Evolutionary conservation across 345 rosid species (phyloP), one percentile per base, ranked within the genome.

Genomic region (Hirschfeldia incana): DNA sequence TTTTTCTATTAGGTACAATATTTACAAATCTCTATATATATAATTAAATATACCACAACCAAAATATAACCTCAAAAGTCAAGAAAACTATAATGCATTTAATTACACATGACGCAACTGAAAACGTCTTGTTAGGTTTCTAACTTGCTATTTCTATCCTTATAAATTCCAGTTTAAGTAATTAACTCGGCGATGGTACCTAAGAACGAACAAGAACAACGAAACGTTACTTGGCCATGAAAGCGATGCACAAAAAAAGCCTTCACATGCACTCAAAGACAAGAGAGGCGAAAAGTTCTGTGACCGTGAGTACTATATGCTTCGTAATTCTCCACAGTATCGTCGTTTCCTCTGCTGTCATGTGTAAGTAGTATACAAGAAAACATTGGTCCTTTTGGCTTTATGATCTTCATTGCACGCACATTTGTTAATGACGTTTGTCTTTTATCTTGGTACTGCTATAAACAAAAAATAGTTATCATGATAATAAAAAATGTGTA

Each of bases 181-280:
- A 58, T 21, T 21, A 66, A 58, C 27, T 21, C 8, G 64, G 57
- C 73, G 77, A 78, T 78, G 77, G 77, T 32, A 72, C 77, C 57
- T 59, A 78, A 59, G 73, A 72, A 72, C 81, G 68, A 78, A 72
- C 67, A 29, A 72, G 67, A 42, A 72, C 33, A 78, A 78, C 49
- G 81, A 78, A 71, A 77, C 76, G 55, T 78, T 55, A 16, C 44
- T 70, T 53, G 74, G 36, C 29, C 9, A 10, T 44, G 82, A 79
- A 78, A 78, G 69, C 78, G 78, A 73, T 32, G 82, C 55, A 67
- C 73, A 33, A 59, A 57, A 46, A 1, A 73, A 67, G 28, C 67
- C 42, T 67, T 60, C 74, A 73, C 74, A 79, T 79, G 82, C 62
- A 21, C 15, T 49, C 57, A 0, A 13, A 15, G 82, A 73, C 74